Evolutionary conservation across 371 early-diverging fungal species (phyloP), one percentile per base, ranked within the genome.

Genomic region (Funneliformis caledonium): DNA sequence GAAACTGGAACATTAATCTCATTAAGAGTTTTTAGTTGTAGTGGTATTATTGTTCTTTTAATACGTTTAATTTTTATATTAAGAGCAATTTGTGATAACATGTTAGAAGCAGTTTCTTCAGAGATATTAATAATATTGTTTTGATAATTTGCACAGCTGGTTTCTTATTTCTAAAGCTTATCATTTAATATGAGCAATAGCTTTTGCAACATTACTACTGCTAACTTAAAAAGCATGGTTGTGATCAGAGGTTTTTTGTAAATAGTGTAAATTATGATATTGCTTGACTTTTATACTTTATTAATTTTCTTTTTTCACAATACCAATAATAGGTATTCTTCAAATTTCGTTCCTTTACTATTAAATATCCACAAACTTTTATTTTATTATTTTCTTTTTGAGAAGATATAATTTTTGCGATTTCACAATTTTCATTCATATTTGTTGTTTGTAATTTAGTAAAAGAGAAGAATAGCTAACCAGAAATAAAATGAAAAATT

Each of bases 11-110:
- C 26, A 45, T 42, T 45, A 19, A 69, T 31, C 6, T 69, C 7
- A 69, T 69, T 6, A 2, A 73, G 59, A 73, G 74, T 52, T 48
- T 73, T 10, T n/a, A 16, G 26, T 52, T 73, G 10, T n/a, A 22
- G 31, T 8, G 37, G 2, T 37, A 52, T 48, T 59, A 50, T 56
- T 22, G 70, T 9, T 45, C 4, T 69, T 69, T 19, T 69, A 42
- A 69, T 9, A 69, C 14, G 16, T 16, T 69, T 42, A 43, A 69
- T 69, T 69, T 42, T 69, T 4, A 19, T 42, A 11, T 16, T 2
- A 45, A 69, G 70, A 11, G 70, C 14, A 31, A 45, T n/a, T 45
- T 3, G 0, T 7, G n/a, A 8, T 37, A 2, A 2, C 37, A 37
- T 37, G 2, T 37, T 37, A 37, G 37, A 37, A 19, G 45, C 22